These are phyloP conservation scores for Saraca asoca DNA, from an alignment of 331 rosid genomes.

Conservation along the genomic window DNA sequence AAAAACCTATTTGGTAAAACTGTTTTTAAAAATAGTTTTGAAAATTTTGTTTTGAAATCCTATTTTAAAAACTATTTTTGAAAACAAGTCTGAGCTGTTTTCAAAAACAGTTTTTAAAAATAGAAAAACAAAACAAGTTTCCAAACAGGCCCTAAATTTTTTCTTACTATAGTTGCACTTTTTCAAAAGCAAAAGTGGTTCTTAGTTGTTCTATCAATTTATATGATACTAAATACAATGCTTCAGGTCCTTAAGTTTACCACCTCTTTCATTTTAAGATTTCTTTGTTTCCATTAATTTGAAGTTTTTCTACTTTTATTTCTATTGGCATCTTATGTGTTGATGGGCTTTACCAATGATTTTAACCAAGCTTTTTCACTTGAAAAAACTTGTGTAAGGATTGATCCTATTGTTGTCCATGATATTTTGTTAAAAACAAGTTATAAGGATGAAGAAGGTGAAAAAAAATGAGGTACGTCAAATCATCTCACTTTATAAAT, in stretches of 20 bases:
- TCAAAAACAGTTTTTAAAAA: too few species aligned
- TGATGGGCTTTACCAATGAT: constrained; percentile 53
- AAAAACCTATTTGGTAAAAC: too few species aligned
- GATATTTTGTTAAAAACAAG: constrained; percentile 63
- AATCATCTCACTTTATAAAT: neutral
- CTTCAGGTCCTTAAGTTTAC: too few species aligned
- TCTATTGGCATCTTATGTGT: constrained; percentile 51
- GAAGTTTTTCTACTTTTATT: neutral
- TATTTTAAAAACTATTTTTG: too few species aligned
- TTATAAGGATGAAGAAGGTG: constrained; percentile 68
- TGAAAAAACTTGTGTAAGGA: constrained; percentile 59
- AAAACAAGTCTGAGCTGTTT: too few species aligned
- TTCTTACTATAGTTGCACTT: constrained; percentile 46
- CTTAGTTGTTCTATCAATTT: too few species aligned
- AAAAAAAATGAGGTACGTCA: constrained; percentile 56
- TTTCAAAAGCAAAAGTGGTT: constrained; percentile 54
- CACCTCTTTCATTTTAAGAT: neutral
- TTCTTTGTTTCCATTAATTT: neutral
- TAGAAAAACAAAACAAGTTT: too few species aligned
- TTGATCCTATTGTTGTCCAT: constrained; percentile 58
- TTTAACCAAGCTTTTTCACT: constrained; percentile 61
- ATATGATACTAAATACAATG: too few species aligned
- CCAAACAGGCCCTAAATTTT: constrained; percentile 49
- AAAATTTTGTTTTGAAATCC: too few species aligned
- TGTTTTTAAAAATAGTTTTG: too few species aligned